Evolutionary conservation across 139 green algal species (phyloP).

Genomic region (Micractinium conductrix): DNA sequence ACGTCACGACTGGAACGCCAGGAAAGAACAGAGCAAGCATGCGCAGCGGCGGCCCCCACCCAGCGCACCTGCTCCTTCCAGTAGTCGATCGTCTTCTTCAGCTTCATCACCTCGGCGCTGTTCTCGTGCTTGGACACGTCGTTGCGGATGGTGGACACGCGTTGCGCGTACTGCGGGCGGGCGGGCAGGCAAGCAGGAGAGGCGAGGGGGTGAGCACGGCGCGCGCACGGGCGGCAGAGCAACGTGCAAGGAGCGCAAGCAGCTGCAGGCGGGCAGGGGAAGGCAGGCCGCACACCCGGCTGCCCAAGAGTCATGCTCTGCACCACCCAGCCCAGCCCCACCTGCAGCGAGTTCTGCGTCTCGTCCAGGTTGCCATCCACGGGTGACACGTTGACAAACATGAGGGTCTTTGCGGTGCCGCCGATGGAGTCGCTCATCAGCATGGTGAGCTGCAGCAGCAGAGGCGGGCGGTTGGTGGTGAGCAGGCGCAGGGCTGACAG

Average conservation of each 20-base stretch:
- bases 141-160: slow-evolving; percentile 97
- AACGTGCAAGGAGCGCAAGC: too few relatives aligned
- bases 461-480: neutral
- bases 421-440: slow-evolving; percentile 94
- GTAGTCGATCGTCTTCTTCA: slow-evolving; percentile 88
- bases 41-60: too few relatives aligned
- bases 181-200: too few relatives aligned
- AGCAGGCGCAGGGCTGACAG: neutral
- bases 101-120: slow-evolving; percentile 83
- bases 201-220: too few relatives aligned
- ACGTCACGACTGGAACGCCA: too few relatives aligned
- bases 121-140: slow-evolving; percentile 83
- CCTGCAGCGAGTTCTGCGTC: slow-evolving; percentile 86
- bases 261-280: too few relatives aligned
- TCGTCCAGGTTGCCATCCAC: slow-evolving; percentile 93
- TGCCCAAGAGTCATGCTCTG: too few relatives aligned
- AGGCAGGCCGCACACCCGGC: too few relatives aligned
- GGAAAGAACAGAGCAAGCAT: too few relatives aligned
- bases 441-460: slow-evolving; percentile 86
- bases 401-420: slow-evolving; percentile 80
- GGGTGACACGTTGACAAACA: slow-evolving; percentile 84
- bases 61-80: slow-evolving; percentile 97
- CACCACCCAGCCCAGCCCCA: too few relatives aligned
- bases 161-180: slow-evolving; percentile 89
- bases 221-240: too few relatives aligned